These are phyloP conservation scores for Xylaria sp. DNA, from an alignment of 2,329 filamentous ascomycete species.

Conservation along the genomic window DNA sequence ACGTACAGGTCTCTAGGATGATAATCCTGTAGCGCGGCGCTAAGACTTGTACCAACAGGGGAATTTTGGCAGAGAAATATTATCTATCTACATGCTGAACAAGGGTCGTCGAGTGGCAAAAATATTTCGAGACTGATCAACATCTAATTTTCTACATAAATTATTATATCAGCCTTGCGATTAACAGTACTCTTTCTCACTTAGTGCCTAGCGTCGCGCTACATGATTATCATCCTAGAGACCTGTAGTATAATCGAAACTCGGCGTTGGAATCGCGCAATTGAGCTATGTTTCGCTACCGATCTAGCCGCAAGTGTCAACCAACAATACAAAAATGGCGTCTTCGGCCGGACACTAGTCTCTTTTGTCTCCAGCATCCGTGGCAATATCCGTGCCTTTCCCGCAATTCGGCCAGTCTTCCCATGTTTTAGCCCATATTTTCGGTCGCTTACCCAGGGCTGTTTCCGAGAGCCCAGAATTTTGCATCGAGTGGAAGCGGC, in stretches of 20 bases:
- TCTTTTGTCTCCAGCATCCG: constrained; percentile 13
- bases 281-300: background rate
- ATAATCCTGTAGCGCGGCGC: no score
- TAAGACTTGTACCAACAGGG: no score
- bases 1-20: no score
- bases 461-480: constrained; percentile 15
- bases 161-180: no score
- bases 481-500: constrained; percentile 13
- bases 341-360: constrained; percentile 13
- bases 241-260: background rate
- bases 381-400: constrained; percentile 6
- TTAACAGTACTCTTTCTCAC: no score
- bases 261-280: background rate
- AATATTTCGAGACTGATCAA: no score
- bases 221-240: no score
- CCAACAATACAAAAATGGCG: constrained; percentile 16
- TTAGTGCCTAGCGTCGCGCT: no score
- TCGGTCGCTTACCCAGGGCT: background rate
- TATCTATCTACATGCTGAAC: no score
- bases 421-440: background rate
- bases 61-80: no score
- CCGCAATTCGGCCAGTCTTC: background rate
- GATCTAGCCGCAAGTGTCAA: constrained; percentile 8
- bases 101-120: no score
- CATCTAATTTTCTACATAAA: no score